Base-by-base conservation (phyloP, 2,329 filamentous ascomycete species). In the Onygena corvina region DNA sequence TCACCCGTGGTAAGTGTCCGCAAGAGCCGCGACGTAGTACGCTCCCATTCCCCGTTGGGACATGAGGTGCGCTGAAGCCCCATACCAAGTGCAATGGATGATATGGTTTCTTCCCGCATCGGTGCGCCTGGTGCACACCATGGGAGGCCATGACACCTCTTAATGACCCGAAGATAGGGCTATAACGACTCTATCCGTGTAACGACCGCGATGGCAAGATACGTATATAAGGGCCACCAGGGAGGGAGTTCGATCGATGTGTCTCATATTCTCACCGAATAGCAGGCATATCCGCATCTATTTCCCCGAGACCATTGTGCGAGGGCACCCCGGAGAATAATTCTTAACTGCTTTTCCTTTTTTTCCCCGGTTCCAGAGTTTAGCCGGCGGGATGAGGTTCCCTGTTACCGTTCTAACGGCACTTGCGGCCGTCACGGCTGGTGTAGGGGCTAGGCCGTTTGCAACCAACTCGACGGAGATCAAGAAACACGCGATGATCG, bases 401-500 rank as follows among this genome's bases (percentile, higher is more conserved):
- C 35, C 31, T 4, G 9, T 49, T 20, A 36, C 21, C 14, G 21
- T 18, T 23, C 21, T 49, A 2, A 27, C 47, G 20, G 47, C 47
- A 3, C 9, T 40, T n/a, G 6, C 31, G 14, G 8, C 7, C 5
- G 47, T 16, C 9, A 25, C 18, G 2, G 31, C 31, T 6, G 11
- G 25, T 9, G 47, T 33, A 31, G 25, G 11, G 35, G 35, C 21
- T 3, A 25, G 23, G 4, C 33, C 35, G 14, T 18, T 35, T 12
- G n/a, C 25, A 11, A 18, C 34, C 27, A 33, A 16, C 20, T 14
- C n/a, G n/a, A 35, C 36, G 9, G 18, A 14, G 7, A 29, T 49
- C 20, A 34, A 34, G 18, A 49, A 49, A 14, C 47, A 42, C 14
- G 47, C 35, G 14, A n/a, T 49, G 23, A 27, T 49, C 16, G 47